Base-by-base conservation (phyloP, 2,329 filamentous ascomycete species). In the Penicillium sp. region DNA sequence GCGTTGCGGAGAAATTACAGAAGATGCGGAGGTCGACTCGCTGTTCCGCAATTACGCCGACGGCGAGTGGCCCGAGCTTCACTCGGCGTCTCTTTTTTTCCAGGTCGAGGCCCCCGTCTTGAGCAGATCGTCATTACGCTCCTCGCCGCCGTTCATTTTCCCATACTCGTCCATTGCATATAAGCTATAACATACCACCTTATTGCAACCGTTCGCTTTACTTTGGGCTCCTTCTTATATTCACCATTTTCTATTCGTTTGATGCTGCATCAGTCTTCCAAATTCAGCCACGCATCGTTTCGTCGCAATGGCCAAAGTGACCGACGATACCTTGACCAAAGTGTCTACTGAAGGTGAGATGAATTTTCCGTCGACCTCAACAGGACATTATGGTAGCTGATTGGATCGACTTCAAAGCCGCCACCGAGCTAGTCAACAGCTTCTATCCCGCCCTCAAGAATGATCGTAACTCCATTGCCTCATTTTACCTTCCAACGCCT, bases 361-460 rank as follows among this genome's bases (percentile, higher is more conserved):
- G 11, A 11, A 8, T 5, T n/a, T 36, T 1, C 3, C 7, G 9
- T 11, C 24, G 9, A 13, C 4, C 34, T 18, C 13, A 11, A 4
- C 12, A 25, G 24, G 12, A 24, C 7, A 13, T 6, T 6, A n/a
- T 25, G 36, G 35, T 32, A 18, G 27, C 11, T 27, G 5, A 3
- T 18, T 44, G 7, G 18, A 32, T 32, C 29, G 8, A 32, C 4
- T 32, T 9, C 25, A 27, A 57, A 87, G 88, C 84, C 50, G 85
- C 88, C 45, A 80, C 85, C 57, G 74, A 71, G 46, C 91, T 95
- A 60, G 76, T 85, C 56, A 81, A 84, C 52, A 75, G 79, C 53
- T 95, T 86, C 74, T 95, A 95, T 72, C 75, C 78, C 27, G 78
- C 85, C n/a, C 74, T 94, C 44, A 82, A 85, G 67, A 78, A 76